Conservation (phyloP, 2,329 filamentous ascomycete species). For the Aspergillus quadricinctus region DNA sequence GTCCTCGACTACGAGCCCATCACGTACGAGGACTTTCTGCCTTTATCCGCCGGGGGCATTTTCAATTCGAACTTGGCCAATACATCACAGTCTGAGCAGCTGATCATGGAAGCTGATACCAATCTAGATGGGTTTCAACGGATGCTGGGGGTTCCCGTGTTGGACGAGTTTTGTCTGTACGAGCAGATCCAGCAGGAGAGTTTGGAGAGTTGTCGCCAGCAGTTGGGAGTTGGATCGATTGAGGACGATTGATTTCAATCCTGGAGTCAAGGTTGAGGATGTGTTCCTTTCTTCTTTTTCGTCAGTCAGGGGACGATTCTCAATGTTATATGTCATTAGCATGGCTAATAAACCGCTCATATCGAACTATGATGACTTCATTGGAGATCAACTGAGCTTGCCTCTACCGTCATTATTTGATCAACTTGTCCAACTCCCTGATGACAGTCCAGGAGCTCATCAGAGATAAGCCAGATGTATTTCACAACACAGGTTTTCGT, state of each 20-base stretch:
- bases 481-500: conserved; percentile 42
- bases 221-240: conserved; percentile 12
- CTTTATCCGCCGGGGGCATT: conserved; percentile 51
- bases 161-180: conserved; percentile 26
- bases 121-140: conserved; percentile 25
- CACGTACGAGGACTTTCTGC: conserved; percentile 54
- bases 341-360: too few relatives aligned
- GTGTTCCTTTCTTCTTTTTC: neutral
- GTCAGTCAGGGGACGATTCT: too few relatives aligned
- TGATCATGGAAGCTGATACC: conserved; percentile 22
- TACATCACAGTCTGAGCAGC: conserved; percentile 15
- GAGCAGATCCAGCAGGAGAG: conserved; percentile 21
- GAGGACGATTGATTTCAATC: neutral
- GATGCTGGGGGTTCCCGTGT: conserved; percentile 15
- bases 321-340: too few relatives aligned
- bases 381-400: too few relatives aligned
- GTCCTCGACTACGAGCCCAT: conserved; percentile 41
- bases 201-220: conserved; percentile 18
- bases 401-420: too few relatives aligned
- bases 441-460: too few relatives aligned
- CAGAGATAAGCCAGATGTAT: conserved; percentile 14
- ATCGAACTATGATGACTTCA: too few relatives aligned
- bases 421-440: too few relatives aligned
- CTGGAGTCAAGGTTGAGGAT: neutral
- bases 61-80: conserved; percentile 44